Evolutionary conservation across 1,284 basidiomycete species (phyloP).

Genomic region (Polyporus tsugae): DNA sequence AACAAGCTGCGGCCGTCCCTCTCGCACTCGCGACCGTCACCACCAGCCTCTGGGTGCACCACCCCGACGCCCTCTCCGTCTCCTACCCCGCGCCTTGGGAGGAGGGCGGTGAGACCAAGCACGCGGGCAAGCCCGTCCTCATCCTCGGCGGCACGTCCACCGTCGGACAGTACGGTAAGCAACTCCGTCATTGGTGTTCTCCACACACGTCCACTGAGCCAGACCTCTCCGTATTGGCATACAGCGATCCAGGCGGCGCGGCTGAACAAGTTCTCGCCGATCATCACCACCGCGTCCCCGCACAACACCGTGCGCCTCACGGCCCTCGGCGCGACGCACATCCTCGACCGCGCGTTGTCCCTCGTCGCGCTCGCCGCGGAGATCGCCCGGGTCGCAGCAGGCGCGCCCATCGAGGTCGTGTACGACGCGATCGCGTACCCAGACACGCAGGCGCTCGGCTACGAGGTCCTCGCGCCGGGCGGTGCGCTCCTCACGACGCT

Average conservation of each 20-base stretch:
- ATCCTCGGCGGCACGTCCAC: conserved; percentile 46
- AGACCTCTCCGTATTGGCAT: too few relatives aligned
- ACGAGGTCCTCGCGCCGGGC: conserved; percentile 37
- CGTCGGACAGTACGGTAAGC: conserved; percentile 49
- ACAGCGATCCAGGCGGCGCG: conserved; percentile 45
- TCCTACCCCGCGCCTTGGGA: conserved; percentile 33
- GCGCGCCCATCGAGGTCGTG: conserved; percentile 32
- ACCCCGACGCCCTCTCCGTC: neutral
- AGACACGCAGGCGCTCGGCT: conserved; percentile 32
- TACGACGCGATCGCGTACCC: conserved; percentile 40
- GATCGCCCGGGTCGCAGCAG: conserved; percentile 30
- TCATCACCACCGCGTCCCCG: conserved; percentile 47
- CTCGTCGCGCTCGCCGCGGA: conserved; percentile 29
- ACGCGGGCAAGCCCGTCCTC: conserved; percentile 41
- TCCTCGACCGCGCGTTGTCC: conserved; percentile 42
- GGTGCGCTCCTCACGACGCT: conserved; percentile 35
- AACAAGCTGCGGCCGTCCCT: conserved; percentile 34
- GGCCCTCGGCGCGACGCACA: conserved; percentile 47
- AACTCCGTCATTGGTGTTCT: conserved; percentile 26
- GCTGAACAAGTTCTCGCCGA: conserved; percentile 45
- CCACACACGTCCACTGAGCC: too few relatives aligned
- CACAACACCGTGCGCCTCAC: conserved; percentile 44
- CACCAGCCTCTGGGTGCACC: conserved; percentile 23
- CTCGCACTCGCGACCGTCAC: conserved; percentile 33
- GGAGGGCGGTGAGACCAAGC: conserved; percentile 40